Evolutionary conservation across 192 early-diverging fungal species (phyloP).

Genomic region (Gamsiella multidivaricata): DNA sequence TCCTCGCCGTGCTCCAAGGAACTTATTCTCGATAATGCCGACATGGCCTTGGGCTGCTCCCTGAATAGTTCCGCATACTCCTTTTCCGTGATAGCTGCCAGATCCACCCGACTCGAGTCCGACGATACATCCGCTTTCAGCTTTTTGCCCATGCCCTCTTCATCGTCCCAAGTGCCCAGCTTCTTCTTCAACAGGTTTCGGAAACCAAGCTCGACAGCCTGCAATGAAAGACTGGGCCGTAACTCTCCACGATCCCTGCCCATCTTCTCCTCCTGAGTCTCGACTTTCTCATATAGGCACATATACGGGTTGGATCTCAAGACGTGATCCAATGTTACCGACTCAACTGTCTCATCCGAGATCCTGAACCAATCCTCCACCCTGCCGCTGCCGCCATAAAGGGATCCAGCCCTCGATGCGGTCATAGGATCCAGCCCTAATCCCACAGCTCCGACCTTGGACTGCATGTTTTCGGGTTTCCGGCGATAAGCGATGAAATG

Average conservation of each 20-base stretch:
- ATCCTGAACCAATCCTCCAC: constrained; percentile 72
- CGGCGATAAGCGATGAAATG: constrained; percentile 85
- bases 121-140: not conserved
- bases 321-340: constrained; percentile 66
- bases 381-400: constrained; percentile 3
- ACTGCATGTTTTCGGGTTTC: constrained; percentile 34
- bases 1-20: constrained; percentile 26
- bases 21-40: constrained; percentile 10
- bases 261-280: not conserved
- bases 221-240: constrained; percentile 26
- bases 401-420: constrained; percentile 25
- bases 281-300: constrained; percentile 70
- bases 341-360: constrained; percentile 77
- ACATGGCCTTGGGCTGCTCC: constrained; percentile 27
- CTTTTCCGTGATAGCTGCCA: constrained; percentile 30
- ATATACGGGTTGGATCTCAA: constrained; percentile 79
- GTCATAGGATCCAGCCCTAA: constrained; percentile 24
- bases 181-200: constrained; percentile 4
- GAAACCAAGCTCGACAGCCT: constrained; percentile 43
- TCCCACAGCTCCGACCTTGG: constrained; percentile 38
- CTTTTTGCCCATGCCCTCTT: not conserved
- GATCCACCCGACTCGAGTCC: constrained; percentile 17
- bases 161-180: not conserved
- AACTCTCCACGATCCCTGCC: not conserved
- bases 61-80: constrained; percentile 31